These are phyloP conservation scores for Funneliformis geosporum DNA, from an alignment of 192 early-diverging fungal species.

Conservation along the genomic window DNA sequence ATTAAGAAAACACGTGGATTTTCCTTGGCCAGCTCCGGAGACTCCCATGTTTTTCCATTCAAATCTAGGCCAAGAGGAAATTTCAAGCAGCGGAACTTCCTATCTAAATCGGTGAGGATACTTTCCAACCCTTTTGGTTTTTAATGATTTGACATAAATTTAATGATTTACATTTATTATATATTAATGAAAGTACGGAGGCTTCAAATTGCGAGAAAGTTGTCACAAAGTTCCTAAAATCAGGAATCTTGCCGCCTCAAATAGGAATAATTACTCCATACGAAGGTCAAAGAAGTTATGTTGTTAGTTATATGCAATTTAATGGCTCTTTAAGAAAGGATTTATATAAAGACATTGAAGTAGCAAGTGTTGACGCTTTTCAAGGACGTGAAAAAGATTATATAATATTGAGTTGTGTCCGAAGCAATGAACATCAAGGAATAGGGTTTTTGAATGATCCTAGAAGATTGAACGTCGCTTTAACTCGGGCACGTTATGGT, in stretches of 20 bases:
- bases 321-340: constrained; percentile 88
- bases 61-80: constrained; percentile 94
- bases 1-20: constrained; percentile 81
- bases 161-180: too few relatives aligned
- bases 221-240: constrained; percentile 91
- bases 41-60: constrained; percentile 94
- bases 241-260: constrained; percentile 81
- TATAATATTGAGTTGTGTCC: constrained; percentile 96
- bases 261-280: constrained; percentile 99
- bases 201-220: constrained; percentile 97
- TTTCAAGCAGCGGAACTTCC: constrained; percentile 94
- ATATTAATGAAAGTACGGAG: constrained; percentile 61
- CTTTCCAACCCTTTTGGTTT: background rate
- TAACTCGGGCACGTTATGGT: constrained; percentile 92
- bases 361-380: constrained; percentile 98
- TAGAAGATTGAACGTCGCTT: constrained; percentile 86
- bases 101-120: constrained; percentile 81
- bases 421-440: constrained; percentile 96
- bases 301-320: constrained; percentile 96
- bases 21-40: constrained; percentile 95
- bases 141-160: background rate
- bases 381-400: constrained; percentile 99
- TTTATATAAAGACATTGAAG: constrained; percentile 98
- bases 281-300: constrained; percentile 95
- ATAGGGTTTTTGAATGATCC: constrained; percentile 93